Conservation (phyloP, 1,284 basidiomycete genomes). For the Boletus semigastroideus region DNA sequence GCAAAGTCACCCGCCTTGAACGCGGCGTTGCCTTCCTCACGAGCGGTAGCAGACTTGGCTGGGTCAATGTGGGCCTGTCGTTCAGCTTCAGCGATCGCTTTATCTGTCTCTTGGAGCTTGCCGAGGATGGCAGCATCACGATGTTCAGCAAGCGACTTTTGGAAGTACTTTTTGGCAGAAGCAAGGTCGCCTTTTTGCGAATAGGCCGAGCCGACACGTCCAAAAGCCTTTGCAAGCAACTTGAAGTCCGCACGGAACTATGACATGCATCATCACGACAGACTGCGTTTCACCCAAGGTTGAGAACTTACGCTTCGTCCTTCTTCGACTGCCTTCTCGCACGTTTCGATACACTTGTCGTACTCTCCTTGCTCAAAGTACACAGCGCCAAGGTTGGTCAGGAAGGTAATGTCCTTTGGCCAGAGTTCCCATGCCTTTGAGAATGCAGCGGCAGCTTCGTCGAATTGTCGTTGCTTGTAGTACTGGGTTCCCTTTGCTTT, state of each 20-base stretch:
- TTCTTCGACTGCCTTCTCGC: conserved; percentile 94
- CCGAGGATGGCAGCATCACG: conserved; percentile 91
- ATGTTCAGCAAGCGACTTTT: conserved; percentile 95
- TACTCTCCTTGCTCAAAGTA: conserved; percentile 94
- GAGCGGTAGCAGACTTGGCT: conserved; percentile 77
- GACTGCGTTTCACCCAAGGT: neutral
- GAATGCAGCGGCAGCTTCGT: conserved; percentile 71
- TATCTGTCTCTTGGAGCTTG: conserved; percentile 89
- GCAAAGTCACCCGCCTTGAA: conserved; percentile 95
- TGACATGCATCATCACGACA: conserved; percentile 5
- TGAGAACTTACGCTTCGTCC: conserved; percentile 62
- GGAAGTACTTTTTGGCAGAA: conserved; percentile 85
- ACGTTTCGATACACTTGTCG: conserved; percentile 88
- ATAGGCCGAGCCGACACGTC: conserved; percentile 88
- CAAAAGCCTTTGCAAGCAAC: conserved; percentile 83
- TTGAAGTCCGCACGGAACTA: conserved; percentile 82
- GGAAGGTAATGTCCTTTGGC: conserved; percentile 92
- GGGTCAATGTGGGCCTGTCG: conserved; percentile 89
- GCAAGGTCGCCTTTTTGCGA: conserved; percentile 77
- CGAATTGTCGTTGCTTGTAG: conserved; percentile 86
- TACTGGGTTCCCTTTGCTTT: conserved; percentile 80
- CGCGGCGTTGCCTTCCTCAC: conserved; percentile 89
- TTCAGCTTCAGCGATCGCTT: conserved; percentile 74
- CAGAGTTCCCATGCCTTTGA: conserved; percentile 90
- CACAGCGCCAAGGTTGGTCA: conserved; percentile 85